Conservation (phyloP, 164 flowering plant species). For the Dillenia suffruticosa region DNA sequence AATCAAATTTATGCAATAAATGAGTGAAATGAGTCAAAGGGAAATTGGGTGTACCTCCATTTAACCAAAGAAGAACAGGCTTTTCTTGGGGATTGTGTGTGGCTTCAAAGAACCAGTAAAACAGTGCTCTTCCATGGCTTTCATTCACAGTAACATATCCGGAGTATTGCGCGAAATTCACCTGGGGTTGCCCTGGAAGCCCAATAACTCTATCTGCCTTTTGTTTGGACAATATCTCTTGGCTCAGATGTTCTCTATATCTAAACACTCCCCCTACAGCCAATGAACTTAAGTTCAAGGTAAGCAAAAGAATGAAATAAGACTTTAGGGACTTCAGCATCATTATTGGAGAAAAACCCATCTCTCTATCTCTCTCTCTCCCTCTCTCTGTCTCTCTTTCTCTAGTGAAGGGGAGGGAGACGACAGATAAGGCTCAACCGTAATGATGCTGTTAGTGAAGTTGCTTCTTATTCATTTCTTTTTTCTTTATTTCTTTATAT, state of each 20-base stretch:
- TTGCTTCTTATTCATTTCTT: too few species aligned
- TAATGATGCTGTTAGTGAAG: too few species aligned
- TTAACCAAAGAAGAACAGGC: constrained; percentile 64
- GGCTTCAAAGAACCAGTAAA: constrained; percentile 76
- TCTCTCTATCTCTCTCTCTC: constrained; percentile 6
- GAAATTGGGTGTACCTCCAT: constrained; percentile 41
- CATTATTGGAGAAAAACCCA: not conserved
- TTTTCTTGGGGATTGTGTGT: constrained; percentile 28
- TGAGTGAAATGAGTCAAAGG: too few species aligned
- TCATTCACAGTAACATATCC: constrained; percentile 53
- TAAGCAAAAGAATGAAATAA: not conserved
- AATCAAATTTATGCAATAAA: too few species aligned
- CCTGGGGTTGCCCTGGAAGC: constrained; percentile 61
- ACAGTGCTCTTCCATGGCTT: constrained; percentile 54
- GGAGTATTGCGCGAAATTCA: constrained; percentile 48
- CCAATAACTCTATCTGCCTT: constrained; percentile 35
- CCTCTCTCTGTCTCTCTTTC: not conserved
- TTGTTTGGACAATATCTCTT: constrained; percentile 20
- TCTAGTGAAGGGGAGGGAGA: too few species aligned
- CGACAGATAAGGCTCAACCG: too few species aligned
- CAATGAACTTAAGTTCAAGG: not conserved
- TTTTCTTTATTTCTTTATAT: not conserved
- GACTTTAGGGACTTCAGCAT: constrained; percentile 7
- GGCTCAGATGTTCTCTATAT: not conserved
- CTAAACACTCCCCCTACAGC: not conserved